Conservation (phyloP, 2,329 filamentous ascomycete species). For the Cercospora janseana region DNA sequence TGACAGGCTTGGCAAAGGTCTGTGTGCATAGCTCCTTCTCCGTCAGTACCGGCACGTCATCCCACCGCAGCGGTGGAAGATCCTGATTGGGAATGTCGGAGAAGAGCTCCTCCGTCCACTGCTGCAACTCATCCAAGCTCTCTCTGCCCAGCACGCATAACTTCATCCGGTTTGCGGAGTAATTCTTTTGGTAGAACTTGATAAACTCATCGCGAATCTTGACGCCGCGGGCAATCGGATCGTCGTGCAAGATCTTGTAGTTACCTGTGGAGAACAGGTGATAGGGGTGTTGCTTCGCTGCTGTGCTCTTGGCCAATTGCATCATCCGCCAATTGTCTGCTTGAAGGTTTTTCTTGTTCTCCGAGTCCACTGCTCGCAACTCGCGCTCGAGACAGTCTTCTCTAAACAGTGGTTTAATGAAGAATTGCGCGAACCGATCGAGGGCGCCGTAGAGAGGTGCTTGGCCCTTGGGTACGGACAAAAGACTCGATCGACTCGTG, state of each 20-base stretch:
- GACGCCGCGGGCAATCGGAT: constrained; percentile 73
- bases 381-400: constrained; percentile 83
- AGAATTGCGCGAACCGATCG: constrained; percentile 92
- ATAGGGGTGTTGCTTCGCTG: constrained; percentile 82
- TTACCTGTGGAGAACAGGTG: constrained; percentile 92
- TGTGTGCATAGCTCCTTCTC: constrained; percentile 64
- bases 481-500: constrained; percentile 39
- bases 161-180: constrained; percentile 93
- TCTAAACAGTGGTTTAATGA: constrained; percentile 82
- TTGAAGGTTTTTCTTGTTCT: constrained; percentile 97
- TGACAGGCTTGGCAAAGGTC: constrained; percentile 85
- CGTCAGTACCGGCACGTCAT: constrained; percentile 59
- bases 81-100: constrained; percentile 78
- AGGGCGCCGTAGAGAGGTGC: constrained; percentile 77
- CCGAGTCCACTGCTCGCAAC: constrained; percentile 84
- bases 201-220: constrained; percentile 90
- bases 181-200: constrained; percentile 83
- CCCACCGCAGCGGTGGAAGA: constrained; percentile 66
- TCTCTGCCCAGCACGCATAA: constrained; percentile 82
- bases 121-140: constrained; percentile 74
- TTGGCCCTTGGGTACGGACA: constrained; percentile 39
- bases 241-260: constrained; percentile 77
- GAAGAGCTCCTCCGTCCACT: constrained; percentile 82
- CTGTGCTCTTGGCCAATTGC: constrained; percentile 84
- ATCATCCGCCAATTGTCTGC: constrained; percentile 84